phyloP scores from a whole-genome alignment of 2,329 filamentous ascomycete genomes.

The Pyrenochaeta sp. region DNA sequence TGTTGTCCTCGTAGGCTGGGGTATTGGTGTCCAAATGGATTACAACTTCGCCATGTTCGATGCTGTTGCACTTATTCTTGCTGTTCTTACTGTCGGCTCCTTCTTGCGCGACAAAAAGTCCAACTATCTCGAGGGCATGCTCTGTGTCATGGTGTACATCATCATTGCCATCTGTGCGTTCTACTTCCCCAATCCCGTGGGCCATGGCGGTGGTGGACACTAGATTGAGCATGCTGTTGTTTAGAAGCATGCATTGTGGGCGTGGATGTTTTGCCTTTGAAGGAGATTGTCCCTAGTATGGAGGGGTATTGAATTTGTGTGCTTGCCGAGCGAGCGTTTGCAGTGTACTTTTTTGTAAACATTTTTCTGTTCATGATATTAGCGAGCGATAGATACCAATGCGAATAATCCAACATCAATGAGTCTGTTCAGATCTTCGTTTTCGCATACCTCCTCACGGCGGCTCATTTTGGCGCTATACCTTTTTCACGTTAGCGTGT shows the following conservation, averaged over 20 bases:
- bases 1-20: slow-evolving; percentile 85
- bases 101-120: slow-evolving; percentile 88
- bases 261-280: too few relatives aligned
- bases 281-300: not conserved
- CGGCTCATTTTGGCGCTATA: not conserved
- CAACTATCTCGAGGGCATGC: slow-evolving; percentile 86
- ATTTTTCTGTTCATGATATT: slow-evolving; percentile 6
- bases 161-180: slow-evolving; percentile 69
- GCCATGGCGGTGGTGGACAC: slow-evolving; percentile 22
- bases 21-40: slow-evolving; percentile 70
- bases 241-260: not conserved
- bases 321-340: slow-evolving; percentile 13
- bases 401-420: not conserved
- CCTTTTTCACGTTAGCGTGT: not conserved
- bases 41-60: slow-evolving; percentile 90
- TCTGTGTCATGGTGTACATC: slow-evolving; percentile 76
- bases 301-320: slow-evolving; percentile 1
- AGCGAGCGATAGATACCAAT: slow-evolving; percentile 25
- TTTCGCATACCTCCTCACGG: not conserved
- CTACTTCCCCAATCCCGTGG: slow-evolving; percentile 65
- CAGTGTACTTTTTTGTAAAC: slow-evolving; percentile 1
- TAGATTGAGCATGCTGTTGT: not conserved
- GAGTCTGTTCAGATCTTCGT: not conserved
- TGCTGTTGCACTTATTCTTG: slow-evolving; percentile 79
- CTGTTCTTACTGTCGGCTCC: slow-evolving; percentile 86